Base-by-base conservation (phyloP, 306 rosid species). In the Astragalus glycyphyllos region DNA sequence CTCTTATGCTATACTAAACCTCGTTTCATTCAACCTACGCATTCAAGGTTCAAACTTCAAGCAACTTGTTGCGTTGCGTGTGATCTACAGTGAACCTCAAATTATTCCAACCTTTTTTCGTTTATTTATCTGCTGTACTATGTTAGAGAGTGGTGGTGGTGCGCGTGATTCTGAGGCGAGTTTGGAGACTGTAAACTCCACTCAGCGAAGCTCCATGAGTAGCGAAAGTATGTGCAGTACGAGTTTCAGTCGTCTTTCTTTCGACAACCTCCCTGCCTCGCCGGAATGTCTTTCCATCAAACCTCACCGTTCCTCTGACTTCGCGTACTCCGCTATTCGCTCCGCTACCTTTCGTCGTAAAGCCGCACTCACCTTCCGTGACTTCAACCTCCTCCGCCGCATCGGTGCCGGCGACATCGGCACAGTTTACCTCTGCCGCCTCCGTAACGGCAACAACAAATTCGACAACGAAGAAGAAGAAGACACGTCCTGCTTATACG, bases 291-390 rank as follows among this genome's bases (percentile, higher is more conserved):
- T 93, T 49, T 60, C 84, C 9, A 40, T 86, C 1, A 94, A 94
- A 72, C 98, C 98, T 3, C 98, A 94, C 77, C 92, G 97, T 4
- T 94, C 98, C 7, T 90, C 98, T 5, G 97, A 94, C 71, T 94
- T 82, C 15, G 94, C 92, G 5, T 89, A 94, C 87, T 90, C 96
- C 7, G 88, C 96, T 77, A 83, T 90, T 70, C 89, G 88, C 82
- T 90, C 97, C 23, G 86, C 96, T 78, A 77, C 90, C 20, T 48
- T 76, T 68, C 80, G 77, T 42, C 84, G 88, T 40, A 86, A 83
- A 29, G 47, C 82, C 8, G 82, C 86, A 0, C 92, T 84, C 20
- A 83, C 89, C n/a, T 89, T 85, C 81, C 94, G 90, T 29, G 98
- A 94, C 81, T 94, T 94, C 68, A 80, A 81, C 0, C 86, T 90